A percentile compares a stretch with the other conserved stretches of the same genome.
phyloP scores from a whole-genome alignment of 2,329 filamentous ascomycete species.

The Colletotrichum horii region DNA sequence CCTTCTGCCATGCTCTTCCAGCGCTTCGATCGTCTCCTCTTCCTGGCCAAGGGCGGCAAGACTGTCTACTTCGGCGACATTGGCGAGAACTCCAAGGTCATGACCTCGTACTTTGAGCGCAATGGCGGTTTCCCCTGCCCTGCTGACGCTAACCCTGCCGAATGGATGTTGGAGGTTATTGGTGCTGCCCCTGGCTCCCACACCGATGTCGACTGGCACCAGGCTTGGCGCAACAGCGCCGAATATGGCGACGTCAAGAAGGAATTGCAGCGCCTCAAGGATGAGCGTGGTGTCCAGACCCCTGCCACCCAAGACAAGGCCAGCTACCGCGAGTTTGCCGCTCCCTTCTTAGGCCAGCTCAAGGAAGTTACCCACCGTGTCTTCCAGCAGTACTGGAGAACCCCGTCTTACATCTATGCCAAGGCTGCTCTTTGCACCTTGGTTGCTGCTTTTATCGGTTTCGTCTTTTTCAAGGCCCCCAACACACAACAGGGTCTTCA shows the following conservation, averaged over 20 bases:
- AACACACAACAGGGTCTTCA: constrained; percentile 79
- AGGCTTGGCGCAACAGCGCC: constrained; percentile 63
- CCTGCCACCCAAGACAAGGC: constrained; percentile 40
- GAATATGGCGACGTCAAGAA: constrained; percentile 61
- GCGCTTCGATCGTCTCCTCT: constrained; percentile 82
- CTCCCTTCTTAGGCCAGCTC: constrained; percentile 73
- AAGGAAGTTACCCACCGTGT: constrained; percentile 73
- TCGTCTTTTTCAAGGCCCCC: constrained; percentile 76
- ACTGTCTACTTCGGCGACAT: constrained; percentile 86
- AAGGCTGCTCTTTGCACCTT: constrained; percentile 73
- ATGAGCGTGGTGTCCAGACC: constrained; percentile 42
- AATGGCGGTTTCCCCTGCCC: constrained; percentile 72
- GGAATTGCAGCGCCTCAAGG: constrained; percentile 63
- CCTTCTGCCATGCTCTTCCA: constrained; percentile 96
- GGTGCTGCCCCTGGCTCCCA: constrained; percentile 68
- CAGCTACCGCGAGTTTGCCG: constrained; percentile 78
- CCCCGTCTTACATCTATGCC: constrained; percentile 86
- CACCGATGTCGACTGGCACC: constrained; percentile 69
- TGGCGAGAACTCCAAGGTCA: constrained; percentile 69
- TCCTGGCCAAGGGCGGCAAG: constrained; percentile 76
- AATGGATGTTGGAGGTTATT: constrained; percentile 75
- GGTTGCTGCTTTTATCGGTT: constrained; percentile 78
- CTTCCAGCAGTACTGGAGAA: constrained; percentile 93
- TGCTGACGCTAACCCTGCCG: constrained; percentile 75
- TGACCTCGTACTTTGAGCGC: constrained; percentile 79